Evolutionary conservation across 2,329 filamentous ascomycete genomes (phyloP), one percentile per base, ranked within the genome.

Genomic region (Blumeria graminis): DNA sequence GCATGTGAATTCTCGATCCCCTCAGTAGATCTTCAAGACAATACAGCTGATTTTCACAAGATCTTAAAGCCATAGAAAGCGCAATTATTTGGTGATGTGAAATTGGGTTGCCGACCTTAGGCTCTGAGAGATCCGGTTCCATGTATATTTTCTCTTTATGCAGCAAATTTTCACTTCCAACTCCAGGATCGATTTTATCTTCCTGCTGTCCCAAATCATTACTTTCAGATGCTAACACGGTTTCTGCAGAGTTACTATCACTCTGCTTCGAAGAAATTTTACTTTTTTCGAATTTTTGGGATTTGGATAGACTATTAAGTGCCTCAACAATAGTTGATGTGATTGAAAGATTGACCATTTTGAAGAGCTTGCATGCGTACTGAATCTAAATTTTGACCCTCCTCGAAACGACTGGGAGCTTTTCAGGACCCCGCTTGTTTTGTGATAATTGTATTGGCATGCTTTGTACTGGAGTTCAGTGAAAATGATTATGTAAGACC

Each of bases 1-100:
- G 77, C 9, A 80, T 69, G 68, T 93, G 93, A 60, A 93, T 71
- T 56, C 66, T 74, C 32, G 86, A 78, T 50, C 86, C 85, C 57
- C 72, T 76, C 9, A 96, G 74, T 35, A 96, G 76, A 36, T 70
- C 65, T 61, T 90, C 83, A 11, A 96, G 74, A 14, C 74, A 77
- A 58, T 70, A 74, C 11, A 62, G 60, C 4, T 63, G 59, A 33
- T 66, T 55, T 8, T 62, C 63, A 5, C 66, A 61, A 0, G 61
- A 59, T 60, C 71, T 73, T 6, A 84, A 68, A 1, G 68, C 65
- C 60, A 70, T 76, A 66, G 81, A 81, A 0, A 87, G 68, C 43
- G 76, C 69, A 55, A 89, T 68, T 16, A 89, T 70, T 63, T 89
- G 82, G 55, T 71, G 68, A 65, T 90, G 85, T 1, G 82, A 79